Evolutionary conservation across 495 filamentous ascomycete species (phyloP), one percentile per base, ranked within the genome.

Genomic region (Evansstolkia leycettana): DNA sequence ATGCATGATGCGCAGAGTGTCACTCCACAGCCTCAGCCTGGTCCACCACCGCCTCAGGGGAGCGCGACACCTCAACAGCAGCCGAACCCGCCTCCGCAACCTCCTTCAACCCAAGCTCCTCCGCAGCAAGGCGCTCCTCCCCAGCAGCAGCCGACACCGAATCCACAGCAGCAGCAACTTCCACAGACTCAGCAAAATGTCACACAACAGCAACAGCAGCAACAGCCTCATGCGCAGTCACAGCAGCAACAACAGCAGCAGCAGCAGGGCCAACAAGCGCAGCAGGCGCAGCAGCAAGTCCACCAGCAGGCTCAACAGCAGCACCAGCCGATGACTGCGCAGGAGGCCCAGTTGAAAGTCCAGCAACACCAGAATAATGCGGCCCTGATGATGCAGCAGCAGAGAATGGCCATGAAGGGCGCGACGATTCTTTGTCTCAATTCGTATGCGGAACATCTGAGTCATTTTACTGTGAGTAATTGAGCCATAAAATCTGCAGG

Each of bases 391-490:
- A 64, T 71, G 42, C 65, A 67, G 38, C 67, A 34, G 17, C 32
- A 34, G 20, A 61, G 64, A 29, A 67, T 73, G 34, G 54, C 55
- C 13, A 60, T 73, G 45, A 74, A 73, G 40, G 75, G 75, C 3
- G 47, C 69, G 7, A 69, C 70, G 17, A 54, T 83, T 8, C 47
- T 88, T 33, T 72, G 66, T 41, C 57, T 94, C 26, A 65, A 80
- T 42, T 64, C 67, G 34, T 88, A 88, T 45, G 69, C 72, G 15
- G 81, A 89, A 47, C 60, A 79, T 33, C 57, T 93, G 8, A 80
- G 78, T 43, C 65, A 63, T 34, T 84, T 80, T 47, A 55, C 60
- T 19, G 72, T 80, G 57, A 55, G 72, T 64, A 4, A 6, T 23
- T 24, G 2, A 23, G 20, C 9, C 20, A 9, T 9, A 4, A 23